These are phyloP conservation scores for Ascodesmis nigricans DNA, from an alignment of 495 filamentous ascomycete species.

Conservation along the genomic window DNA sequence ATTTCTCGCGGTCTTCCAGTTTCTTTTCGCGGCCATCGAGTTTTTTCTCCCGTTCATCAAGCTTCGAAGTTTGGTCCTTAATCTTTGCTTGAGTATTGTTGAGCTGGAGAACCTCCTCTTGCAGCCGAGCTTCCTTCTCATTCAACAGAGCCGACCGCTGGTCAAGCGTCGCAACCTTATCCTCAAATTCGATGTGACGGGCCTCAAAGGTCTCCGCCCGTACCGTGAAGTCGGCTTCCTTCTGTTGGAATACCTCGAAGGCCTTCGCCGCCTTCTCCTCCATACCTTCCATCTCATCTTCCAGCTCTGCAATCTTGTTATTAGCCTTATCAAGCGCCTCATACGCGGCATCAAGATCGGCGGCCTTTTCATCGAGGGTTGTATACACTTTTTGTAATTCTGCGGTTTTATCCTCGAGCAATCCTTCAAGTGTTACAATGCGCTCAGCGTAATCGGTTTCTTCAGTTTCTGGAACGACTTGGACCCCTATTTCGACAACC, in stretches of 20 bases:
- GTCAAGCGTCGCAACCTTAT: not conserved
- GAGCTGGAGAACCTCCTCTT: not conserved
- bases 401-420: conserved; percentile 16
- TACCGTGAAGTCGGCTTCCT: not conserved
- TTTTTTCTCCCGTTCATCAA: conserved; percentile 30
- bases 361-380: conserved; percentile 14
- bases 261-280: conserved; percentile 10
- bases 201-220: not conserved
- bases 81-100: conserved; percentile 1
- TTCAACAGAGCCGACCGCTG: not conserved
- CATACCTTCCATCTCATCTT: conserved; percentile 16
- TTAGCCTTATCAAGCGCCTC: conserved; percentile 14
- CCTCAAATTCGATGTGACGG: not conserved
- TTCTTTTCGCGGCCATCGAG: conserved; percentile 28
- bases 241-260: conserved; percentile 5
- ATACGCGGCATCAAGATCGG: conserved; percentile 14
- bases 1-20: conserved; percentile 32
- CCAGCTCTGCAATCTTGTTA: conserved; percentile 9
- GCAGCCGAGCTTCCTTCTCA: not conserved
- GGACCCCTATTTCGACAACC: conserved; percentile 19
- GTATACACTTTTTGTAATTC: conserved; percentile 17
- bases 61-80: conserved; percentile 1
- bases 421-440: conserved; percentile 10
- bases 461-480: conserved; percentile 12
- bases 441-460: conserved; percentile 10